Conservation (phyloP, 768 basidiomycete species). For the Polyporus arcularius region DNA sequence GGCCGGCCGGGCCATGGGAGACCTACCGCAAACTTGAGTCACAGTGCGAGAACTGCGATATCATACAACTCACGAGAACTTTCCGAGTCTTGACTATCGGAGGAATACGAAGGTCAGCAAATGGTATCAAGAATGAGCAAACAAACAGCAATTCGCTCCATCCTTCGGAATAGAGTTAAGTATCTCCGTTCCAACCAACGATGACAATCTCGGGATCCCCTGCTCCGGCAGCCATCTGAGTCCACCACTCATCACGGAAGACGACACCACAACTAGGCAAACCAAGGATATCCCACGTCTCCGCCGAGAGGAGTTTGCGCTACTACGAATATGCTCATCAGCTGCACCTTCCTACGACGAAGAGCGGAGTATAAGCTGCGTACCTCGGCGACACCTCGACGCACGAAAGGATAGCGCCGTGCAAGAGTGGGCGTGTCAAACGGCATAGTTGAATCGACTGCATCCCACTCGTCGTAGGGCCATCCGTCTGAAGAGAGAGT, state of each 20-base stretch:
- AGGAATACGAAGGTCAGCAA: too few species aligned
- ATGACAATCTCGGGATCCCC: neutral
- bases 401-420: constrained; percentile 7
- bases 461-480: neutral
- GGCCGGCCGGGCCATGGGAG: too few species aligned
- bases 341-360: neutral
- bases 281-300: constrained; percentile 26
- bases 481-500: neutral
- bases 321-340: constrained; percentile 24
- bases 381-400: constrained; percentile 15
- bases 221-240: neutral
- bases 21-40: too few species aligned
- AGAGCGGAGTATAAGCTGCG: neutral
- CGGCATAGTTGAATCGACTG: neutral
- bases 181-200: neutral
- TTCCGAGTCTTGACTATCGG: too few species aligned
- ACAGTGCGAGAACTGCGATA: too few species aligned
- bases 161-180: neutral
- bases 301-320: constrained; percentile 29
- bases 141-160: neutral
- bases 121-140: too few species aligned
- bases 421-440: constrained; percentile 7
- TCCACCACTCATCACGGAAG: constrained; percentile 17
- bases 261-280: constrained; percentile 33
- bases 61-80: too few species aligned